Base-by-base conservation (phyloP, 192 early-diverging fungal species). In the Thamnidium elegans region DNA sequence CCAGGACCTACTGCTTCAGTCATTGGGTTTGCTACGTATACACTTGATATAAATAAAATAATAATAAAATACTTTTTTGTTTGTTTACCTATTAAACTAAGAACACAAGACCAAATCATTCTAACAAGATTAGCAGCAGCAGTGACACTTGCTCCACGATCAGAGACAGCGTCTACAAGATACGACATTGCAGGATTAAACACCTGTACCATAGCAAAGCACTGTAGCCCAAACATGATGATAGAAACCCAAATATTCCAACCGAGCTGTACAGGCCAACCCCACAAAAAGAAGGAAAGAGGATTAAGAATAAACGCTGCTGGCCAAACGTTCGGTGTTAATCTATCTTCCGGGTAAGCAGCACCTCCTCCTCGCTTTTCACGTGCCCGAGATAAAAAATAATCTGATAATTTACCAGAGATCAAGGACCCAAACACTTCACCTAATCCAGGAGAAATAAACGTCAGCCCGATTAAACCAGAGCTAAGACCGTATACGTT, bases 11-110 rank as follows among this genome's bases (percentile, higher is more conserved):
- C 44, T 17, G 71, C 63, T 15, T 70, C 67, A 3, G 78, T 72
- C 67, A 83, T 73, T 17, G 77, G 77, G 65, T 78, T 75, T 7
- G 78, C 78, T 55, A 76, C n/a, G n/a, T n/a, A n/a, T n/a, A n/a
- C n/a, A n/a, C n/a, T n/a, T n/a, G n/a, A n/a, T 59, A 63, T 62
- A 44, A 0, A 68, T 66, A 34, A 58, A 58, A 21, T 66, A 54
- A 58, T 54, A 62, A 30, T 55, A 67, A 17, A 67, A 11, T 34
- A 55, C 36, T 8, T 21, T 31, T 44, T 45, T n/a, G 6, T 43
- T 43, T 13, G 14, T 19, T 42, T 67, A 67, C 66, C 68, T 58
- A 80, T 80, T 2, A 72, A 47, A 73, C 77, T 73, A 58, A 83
- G 73, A 15, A 73, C 61, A 52, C 71, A 73, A 15, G 71, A 62